phyloP scores from a whole-genome alignment of 805 yeast species.

The Soucietia sequanensis region DNA sequence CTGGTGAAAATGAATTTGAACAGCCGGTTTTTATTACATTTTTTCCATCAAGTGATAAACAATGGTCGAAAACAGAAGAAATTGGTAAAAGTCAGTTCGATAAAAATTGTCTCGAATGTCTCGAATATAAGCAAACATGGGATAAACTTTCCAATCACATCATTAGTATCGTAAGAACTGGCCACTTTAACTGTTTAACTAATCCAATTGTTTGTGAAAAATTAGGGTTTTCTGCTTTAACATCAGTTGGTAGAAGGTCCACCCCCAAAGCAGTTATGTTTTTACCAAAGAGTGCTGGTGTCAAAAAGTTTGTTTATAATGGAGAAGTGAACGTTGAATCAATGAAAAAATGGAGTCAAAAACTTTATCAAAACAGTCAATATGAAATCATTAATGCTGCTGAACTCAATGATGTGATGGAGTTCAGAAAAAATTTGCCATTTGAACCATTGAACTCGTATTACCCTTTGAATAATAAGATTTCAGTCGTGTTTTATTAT shows the following conservation, averaged over 20 bases:
- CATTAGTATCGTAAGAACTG: constrained; percentile 36
- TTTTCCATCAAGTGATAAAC: constrained; percentile 56
- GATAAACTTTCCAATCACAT: constrained; percentile 52
- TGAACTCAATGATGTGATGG: constrained; percentile 30
- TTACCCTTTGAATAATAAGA: constrained; percentile 39
- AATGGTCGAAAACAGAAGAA: constrained; percentile 31
- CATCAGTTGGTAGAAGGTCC: constrained; percentile 9
- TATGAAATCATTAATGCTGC: constrained; percentile 31
- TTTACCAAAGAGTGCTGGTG: constrained; percentile 49
- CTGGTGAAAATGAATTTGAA: constrained; percentile 40
- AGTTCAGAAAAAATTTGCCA: constrained; percentile 26
- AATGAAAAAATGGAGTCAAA: constrained; percentile 44
- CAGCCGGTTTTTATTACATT: constrained; percentile 60
- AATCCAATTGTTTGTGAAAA: constrained; percentile 51
- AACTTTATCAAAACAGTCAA: constrained; percentile 47
- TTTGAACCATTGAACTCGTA: constrained; percentile 27
- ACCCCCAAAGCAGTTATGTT: constrained; percentile 49
- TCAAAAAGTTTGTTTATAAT: constrained; percentile 47
- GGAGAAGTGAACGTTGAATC: constrained; percentile 28
- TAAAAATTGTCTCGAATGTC: constrained; percentile 46
- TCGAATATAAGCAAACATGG: constrained; percentile 57
- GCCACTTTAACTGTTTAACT: constrained; percentile 59
- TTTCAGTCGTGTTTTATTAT: constrained; percentile 54
- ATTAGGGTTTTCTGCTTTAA: constrained; percentile 43
- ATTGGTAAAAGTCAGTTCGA: constrained; percentile 35